A percentile compares a stretch with the other conserved stretches of the same genome.
Evolutionary conservation across 2,329 filamentous ascomycete species (phyloP).

Genomic region (Fusarium avenaceum): DNA sequence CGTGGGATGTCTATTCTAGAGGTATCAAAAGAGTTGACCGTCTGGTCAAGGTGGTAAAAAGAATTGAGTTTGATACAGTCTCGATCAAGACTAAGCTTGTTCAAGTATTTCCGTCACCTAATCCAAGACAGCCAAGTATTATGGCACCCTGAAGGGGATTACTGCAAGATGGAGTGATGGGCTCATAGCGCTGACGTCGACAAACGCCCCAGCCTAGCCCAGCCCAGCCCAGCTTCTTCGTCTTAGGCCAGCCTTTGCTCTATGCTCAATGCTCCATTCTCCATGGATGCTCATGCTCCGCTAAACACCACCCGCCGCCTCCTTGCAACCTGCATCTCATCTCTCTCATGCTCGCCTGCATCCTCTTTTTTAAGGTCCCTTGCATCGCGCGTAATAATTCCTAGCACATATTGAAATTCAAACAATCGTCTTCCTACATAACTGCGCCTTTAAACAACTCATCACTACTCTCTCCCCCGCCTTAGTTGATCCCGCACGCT

Average conservation of each 20-base stretch:
- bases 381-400: conserved; percentile 29
- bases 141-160: background rate
- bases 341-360: conserved; percentile 41
- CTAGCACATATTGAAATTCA: conserved; percentile 17
- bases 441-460: conserved; percentile 27
- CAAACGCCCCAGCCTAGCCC: conserved; percentile 51
- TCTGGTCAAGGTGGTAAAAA: too few relatives aligned
- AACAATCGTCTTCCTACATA: conserved; percentile 45
- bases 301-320: conserved; percentile 52
- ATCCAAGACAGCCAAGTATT: too few relatives aligned
- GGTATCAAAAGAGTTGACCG: too few relatives aligned
- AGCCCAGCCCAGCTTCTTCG: background rate
- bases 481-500: conserved; percentile 48
- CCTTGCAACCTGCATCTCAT: conserved; percentile 44
- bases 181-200: conserved; percentile 63
- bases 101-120: too few relatives aligned
- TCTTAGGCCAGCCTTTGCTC: conserved; percentile 9
- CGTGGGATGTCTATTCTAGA: conserved; percentile 23
- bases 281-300: conserved; percentile 46
- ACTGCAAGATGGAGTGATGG: conserved; percentile 39
- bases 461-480: conserved; percentile 38
- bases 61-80: too few relatives aligned
- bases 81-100: too few relatives aligned
- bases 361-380: conserved; percentile 22
- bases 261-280: conserved; percentile 37